Conservation (phyloP, 2,329 filamentous ascomycete species). For the Neofusicoccum ribis region DNA sequence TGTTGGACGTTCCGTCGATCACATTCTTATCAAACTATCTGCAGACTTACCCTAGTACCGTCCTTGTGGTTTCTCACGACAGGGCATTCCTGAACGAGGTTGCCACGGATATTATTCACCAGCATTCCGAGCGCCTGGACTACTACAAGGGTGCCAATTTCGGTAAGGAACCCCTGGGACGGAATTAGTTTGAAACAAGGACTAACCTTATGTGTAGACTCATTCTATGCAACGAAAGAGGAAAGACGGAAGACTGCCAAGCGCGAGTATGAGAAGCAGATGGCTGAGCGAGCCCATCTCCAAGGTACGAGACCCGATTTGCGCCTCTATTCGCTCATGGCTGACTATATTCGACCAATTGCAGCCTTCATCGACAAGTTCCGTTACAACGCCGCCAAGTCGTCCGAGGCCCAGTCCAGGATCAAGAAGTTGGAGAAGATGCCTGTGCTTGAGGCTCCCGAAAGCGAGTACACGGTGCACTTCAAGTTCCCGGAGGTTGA, state of each 20-base stretch:
- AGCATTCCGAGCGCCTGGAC: conserved; percentile 94
- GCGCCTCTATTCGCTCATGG: background rate
- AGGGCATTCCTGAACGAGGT: conserved; percentile 98
- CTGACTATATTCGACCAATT: conserved; percentile 6
- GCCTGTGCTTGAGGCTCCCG: conserved; percentile 85
- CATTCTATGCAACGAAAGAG: conserved; percentile 96
- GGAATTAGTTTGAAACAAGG: conserved; percentile 3
- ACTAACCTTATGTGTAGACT: conserved; percentile 53
- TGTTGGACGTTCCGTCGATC: conserved; percentile 99
- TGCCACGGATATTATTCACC: conserved; percentile 98
- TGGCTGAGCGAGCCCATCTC: conserved; percentile 87
- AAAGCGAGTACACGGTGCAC: conserved; percentile 92
- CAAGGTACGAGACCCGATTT: conserved; percentile 55
- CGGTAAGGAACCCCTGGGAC: conserved; percentile 38
- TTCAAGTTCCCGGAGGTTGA: conserved; percentile 98
- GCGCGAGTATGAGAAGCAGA: conserved; percentile 98
- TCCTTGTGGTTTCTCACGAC: conserved; percentile 97
- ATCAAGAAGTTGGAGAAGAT: conserved; percentile 99
- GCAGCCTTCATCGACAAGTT: conserved; percentile 97
- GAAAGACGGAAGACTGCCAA: conserved; percentile 95
- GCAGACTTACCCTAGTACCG: conserved; percentile 88
- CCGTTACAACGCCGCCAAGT: conserved; percentile 98
- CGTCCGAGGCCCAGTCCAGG: conserved; percentile 93
- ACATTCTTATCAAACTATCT: conserved; percentile 97
- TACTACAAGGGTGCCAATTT: conserved; percentile 99